These are phyloP conservation scores for Lyophyllum shimeji DNA, from an alignment of 768 basidiomycete genomes.

Conservation along the genomic window DNA sequence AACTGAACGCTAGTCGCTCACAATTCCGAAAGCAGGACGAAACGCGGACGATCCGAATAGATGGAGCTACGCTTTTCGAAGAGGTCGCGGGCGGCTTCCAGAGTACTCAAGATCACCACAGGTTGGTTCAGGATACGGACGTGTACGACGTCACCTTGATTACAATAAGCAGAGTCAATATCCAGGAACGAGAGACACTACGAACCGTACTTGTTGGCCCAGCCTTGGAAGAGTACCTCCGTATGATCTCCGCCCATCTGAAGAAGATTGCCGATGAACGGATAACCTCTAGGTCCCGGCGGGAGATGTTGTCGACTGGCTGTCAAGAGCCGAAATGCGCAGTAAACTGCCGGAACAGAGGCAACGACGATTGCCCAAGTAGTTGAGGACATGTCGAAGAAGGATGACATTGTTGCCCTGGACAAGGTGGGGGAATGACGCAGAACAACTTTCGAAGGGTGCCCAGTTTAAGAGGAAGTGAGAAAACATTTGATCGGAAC, in stretches of 20 bases:
- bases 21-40: constrained; percentile 49
- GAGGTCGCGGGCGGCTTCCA: constrained; percentile 43
- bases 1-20: constrained; percentile 22
- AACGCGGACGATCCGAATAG: constrained; percentile 52
- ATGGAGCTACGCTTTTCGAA: constrained; percentile 55
- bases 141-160: constrained; percentile 43
- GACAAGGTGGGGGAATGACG: constrained; percentile 3
- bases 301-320: constrained; percentile 31
- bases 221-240: constrained; percentile 39
- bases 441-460: constrained; percentile 1
- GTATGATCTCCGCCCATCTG: constrained; percentile 41
- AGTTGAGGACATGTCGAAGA: constrained; percentile 2
- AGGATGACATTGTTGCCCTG: constrained; percentile 5
- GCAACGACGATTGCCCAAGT: constrained; percentile 12
- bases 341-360: constrained; percentile 11
- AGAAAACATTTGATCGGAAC: constrained; percentile 14
- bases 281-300: constrained; percentile 46
- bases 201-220: constrained; percentile 45
- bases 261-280: constrained; percentile 47
- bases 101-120: constrained; percentile 50
- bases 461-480: constrained; percentile 14
- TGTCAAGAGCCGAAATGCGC: constrained; percentile 23
- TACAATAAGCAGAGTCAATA: not conserved
- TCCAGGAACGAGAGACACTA: not conserved
- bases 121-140: constrained; percentile 42